Evolutionary conservation across 169 alveolate genomes (phyloP).

Genomic region (Eimeria nieschulzi): DNA sequence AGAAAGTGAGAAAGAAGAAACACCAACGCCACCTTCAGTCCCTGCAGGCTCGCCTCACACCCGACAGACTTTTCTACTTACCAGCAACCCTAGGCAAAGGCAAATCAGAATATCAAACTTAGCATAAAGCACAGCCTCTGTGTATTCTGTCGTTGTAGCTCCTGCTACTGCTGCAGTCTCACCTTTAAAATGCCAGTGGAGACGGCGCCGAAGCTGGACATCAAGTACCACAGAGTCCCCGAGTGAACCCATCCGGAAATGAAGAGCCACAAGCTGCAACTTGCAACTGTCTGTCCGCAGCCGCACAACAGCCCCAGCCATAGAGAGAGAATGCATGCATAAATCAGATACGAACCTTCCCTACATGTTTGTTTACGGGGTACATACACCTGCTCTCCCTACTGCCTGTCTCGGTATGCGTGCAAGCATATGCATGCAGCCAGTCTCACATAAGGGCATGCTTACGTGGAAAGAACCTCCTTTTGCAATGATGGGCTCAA

Average conservation of each 20-base stretch:
- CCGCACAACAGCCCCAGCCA: background rate
- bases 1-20: slow-evolving; percentile 78
- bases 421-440: too few species aligned
- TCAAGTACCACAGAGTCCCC: slow-evolving; percentile 80
- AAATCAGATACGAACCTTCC: too few species aligned
- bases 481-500: slow-evolving; percentile 68
- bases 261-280: slow-evolving; percentile 75
- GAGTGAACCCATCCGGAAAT: slow-evolving; percentile 77
- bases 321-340: background rate
- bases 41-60: slow-evolving; percentile 59
- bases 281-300: slow-evolving; percentile 48
- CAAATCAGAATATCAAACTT: background rate
- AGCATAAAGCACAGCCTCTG: background rate
- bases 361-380: too few species aligned
- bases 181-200: slow-evolving; percentile 79
- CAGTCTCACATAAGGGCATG: background rate
- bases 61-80: background rate
- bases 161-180: background rate
- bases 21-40: slow-evolving; percentile 78
- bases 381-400: too few species aligned
- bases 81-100: background rate
- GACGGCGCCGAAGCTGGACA: slow-evolving; percentile 79
- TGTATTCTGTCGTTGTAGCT: background rate
- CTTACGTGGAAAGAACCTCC: slow-evolving; percentile 26
- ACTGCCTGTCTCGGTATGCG: background rate